Evolutionary conservation across 352 stramenopile genomes (phyloP).

Genomic region (Globisporangium radiosum): DNA sequence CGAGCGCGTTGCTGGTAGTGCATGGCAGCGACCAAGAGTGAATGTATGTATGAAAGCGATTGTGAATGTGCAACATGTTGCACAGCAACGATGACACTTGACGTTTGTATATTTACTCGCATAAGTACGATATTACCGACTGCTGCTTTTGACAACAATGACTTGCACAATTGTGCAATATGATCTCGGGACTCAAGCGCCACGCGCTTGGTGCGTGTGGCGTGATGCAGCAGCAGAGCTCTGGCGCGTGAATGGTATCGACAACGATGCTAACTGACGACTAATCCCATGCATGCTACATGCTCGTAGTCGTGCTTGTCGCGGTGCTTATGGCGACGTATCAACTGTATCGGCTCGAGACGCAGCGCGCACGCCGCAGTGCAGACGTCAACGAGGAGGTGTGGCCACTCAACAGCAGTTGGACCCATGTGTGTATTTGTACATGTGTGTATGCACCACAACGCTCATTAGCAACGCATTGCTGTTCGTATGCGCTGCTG

Average conservation of each 20-base stretch:
- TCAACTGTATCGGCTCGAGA: conserved; percentile 49
- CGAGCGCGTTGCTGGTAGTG: too few species aligned
- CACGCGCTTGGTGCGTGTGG: conserved; percentile 29
- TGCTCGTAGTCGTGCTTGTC: conserved; percentile 39
- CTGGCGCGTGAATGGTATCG: not conserved
- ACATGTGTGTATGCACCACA: not conserved
- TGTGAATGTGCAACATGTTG: too few species aligned
- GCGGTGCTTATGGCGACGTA: conserved; percentile 54
- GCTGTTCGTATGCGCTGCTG: too few species aligned
- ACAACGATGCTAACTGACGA: too few species aligned
- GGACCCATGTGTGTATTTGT: not conserved
- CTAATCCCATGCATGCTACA: not conserved
- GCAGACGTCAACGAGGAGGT: conserved; percentile 36
- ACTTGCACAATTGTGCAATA: not conserved
- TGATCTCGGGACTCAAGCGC: conserved; percentile 18
- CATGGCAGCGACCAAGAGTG: too few species aligned
- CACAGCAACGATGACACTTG: too few species aligned
- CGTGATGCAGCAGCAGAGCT: not conserved
- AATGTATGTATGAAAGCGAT: too few species aligned
- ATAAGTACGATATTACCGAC: too few species aligned
- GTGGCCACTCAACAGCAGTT: not conserved
- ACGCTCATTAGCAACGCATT: too few species aligned
- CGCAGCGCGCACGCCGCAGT: conserved; percentile 23
- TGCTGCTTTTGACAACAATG: not conserved
- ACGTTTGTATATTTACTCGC: too few species aligned